phyloP scores from a whole-genome alignment of 768 basidiomycete genomes.

The Lactifluus echinatus region DNA sequence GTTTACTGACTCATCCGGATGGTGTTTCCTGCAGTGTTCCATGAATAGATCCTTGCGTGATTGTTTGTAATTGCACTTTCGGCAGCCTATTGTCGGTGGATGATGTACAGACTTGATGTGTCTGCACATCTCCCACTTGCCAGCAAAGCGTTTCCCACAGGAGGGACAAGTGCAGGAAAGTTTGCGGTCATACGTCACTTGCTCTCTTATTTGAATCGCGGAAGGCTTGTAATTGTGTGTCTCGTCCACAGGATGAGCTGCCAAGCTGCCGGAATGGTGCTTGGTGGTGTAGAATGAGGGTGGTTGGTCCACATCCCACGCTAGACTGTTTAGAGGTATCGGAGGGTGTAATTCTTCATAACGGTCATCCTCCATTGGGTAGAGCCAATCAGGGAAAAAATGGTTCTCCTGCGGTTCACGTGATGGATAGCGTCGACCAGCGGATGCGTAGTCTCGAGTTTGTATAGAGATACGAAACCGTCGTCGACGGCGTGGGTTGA shows the following conservation, averaged over 20 bases:
- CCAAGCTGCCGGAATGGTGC: neutral
- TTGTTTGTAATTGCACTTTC: slow-evolving; percentile 13
- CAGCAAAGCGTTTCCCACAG: slow-evolving; percentile 11
- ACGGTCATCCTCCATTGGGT: neutral
- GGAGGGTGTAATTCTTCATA: neutral
- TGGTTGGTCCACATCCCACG: neutral
- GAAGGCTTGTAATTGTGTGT: neutral
- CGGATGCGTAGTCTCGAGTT: slow-evolving; percentile 2
- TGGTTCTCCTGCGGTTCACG: neutral
- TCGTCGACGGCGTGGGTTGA: too few species aligned
- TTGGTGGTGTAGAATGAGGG: neutral
- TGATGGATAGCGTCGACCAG: slow-evolving; percentile 6
- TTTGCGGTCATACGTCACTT: neutral
- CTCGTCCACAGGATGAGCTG: neutral
- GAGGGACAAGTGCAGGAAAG: neutral
- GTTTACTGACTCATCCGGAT: neutral
- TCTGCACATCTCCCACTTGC: slow-evolving; percentile 13
- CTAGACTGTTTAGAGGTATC: neutral
- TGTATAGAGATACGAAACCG: too few species aligned
- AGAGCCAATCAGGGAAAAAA: neutral
- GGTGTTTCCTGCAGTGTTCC: slow-evolving; percentile 16
- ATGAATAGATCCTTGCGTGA: slow-evolving; percentile 14
- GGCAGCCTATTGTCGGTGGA: slow-evolving; percentile 13
- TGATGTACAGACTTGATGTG: slow-evolving; percentile 10
- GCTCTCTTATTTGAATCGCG: neutral